Conservation (phyloP, 305 asterid species). For the Fraxinus xanthoxyloides region DNA sequence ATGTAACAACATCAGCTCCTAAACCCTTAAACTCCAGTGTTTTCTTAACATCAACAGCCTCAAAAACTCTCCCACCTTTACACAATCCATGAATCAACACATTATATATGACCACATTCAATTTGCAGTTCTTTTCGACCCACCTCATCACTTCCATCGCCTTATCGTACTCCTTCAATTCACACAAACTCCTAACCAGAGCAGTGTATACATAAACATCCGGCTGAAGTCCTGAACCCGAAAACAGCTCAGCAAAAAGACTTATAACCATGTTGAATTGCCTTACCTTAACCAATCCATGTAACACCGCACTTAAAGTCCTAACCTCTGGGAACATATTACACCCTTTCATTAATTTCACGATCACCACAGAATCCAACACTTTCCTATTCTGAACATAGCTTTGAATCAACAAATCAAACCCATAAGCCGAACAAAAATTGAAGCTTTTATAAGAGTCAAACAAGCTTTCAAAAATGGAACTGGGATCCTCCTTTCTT, state of each 20-base stretch:
- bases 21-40: conserved; percentile 43
- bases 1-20: conserved; percentile 67
- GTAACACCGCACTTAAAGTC: conserved; percentile 64
- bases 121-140: conserved; percentile 45
- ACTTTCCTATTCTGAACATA: conserved; percentile 59
- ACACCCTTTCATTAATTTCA: conserved; percentile 58
- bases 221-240: conserved; percentile 33
- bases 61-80: conserved; percentile 56
- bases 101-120: conserved; percentile 66
- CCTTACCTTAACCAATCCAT: conserved; percentile 59
- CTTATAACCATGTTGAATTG: conserved; percentile 54
- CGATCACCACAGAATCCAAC: conserved; percentile 57
- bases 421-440: conserved; percentile 56
- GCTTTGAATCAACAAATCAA: conserved; percentile 67
- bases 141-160: conserved; percentile 55
- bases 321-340: conserved; percentile 74
- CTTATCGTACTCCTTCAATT: conserved; percentile 50
- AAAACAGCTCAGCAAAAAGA: conserved; percentile 55
- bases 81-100: conserved; percentile 81
- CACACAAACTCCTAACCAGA: conserved; percentile 70
- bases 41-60: conserved; percentile 68
- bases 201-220: conserved; percentile 63
- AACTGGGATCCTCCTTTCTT: conserved; percentile 38
- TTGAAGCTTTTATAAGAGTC: conserved; percentile 42
- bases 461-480: conserved; percentile 46